These are phyloP conservation scores for Haplosporangium sp. DNA, from an alignment of 371 early-diverging fungal species.

Conservation along the genomic window DNA sequence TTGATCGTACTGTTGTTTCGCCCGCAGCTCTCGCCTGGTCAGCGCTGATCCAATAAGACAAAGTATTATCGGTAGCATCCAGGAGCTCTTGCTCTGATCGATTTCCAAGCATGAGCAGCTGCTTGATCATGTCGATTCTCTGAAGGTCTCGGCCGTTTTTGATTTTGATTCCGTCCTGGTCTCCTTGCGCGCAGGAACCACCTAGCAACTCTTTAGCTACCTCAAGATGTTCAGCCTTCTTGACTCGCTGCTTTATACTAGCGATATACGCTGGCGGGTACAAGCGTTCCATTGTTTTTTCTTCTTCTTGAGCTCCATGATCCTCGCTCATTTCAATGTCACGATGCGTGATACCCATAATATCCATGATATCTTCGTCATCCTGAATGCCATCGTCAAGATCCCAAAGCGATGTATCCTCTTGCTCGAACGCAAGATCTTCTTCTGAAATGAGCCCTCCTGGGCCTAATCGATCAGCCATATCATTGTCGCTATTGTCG, in stretches of 20 bases:
- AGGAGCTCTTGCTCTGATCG: slow-evolving; percentile 29
- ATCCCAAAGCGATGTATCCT: slow-evolving; percentile 6
- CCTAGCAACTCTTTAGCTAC: slow-evolving; percentile 2
- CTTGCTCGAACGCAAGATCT: slow-evolving; percentile 1
- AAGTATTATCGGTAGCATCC: slow-evolving; percentile 5
- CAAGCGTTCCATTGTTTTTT: no score
- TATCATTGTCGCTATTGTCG: background rate
- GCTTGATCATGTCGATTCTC: slow-evolving; percentile 6
- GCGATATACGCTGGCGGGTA: slow-evolving; percentile 15
- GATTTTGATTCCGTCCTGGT: background rate
- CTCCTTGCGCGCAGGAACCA: no score
- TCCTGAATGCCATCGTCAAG: background rate
- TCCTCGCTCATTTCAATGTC: no score
- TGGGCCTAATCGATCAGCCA: slow-evolving; percentile 1
- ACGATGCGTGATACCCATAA: no score
- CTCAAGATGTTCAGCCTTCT: background rate
- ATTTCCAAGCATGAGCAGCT: slow-evolving; percentile 12
- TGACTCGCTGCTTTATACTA: background rate
- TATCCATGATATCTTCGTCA: background rate
- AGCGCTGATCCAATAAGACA: slow-evolving; percentile 20
- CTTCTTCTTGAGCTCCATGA: background rate
- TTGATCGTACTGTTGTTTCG: background rate
- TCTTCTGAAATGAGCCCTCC: slow-evolving; percentile 4
- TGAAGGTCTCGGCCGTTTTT: background rate
- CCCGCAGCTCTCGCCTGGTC: background rate